Conservation (phyloP, 1,284 basidiomycete species). For the Mixia osmundae region DNA sequence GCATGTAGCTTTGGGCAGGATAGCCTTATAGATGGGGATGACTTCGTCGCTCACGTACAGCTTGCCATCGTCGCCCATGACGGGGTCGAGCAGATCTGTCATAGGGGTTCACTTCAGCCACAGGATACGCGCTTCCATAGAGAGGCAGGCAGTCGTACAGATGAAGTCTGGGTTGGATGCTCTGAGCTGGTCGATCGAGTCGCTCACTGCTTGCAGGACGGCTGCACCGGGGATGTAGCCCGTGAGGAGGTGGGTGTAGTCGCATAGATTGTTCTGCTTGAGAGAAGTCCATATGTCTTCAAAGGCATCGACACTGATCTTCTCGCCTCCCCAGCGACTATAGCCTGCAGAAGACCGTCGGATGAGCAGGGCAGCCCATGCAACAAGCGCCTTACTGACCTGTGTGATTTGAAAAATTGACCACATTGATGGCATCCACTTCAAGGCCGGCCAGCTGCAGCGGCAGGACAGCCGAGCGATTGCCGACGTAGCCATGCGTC, state of each 20-base stretch:
- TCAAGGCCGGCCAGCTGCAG: constrained; percentile 87
- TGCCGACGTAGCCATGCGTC: constrained; percentile 23
- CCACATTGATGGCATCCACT: constrained; percentile 73
- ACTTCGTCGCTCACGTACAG: constrained; percentile 75
- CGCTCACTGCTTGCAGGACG: constrained; percentile 41
- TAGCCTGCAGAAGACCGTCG: constrained; percentile 14
- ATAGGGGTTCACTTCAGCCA: neutral
- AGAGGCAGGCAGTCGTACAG: too few relatives aligned
- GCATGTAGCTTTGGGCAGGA: constrained; percentile 59
- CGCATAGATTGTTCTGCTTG: constrained; percentile 16
- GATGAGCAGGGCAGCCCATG: neutral
- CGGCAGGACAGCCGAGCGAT: constrained; percentile 69
- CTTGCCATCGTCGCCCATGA: constrained; percentile 67
- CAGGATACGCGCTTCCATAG: constrained; percentile 55
- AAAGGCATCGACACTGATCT: constrained; percentile 23
- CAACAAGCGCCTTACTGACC: constrained; percentile 28
- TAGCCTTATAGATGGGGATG: constrained; percentile 57
- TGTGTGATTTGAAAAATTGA: constrained; percentile 71
- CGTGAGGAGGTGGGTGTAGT: constrained; percentile 17
- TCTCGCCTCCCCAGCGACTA: constrained; percentile 23
- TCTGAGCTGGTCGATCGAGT: constrained; percentile 38
- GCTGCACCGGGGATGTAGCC: constrained; percentile 77
- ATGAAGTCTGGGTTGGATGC: constrained; percentile 34
- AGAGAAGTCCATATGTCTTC: constrained; percentile 21
- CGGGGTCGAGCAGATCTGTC: constrained; percentile 24